Base-by-base conservation (phyloP, 2,329 filamentous ascomycete genomes). In the Ceratocystis cubensis region DNA sequence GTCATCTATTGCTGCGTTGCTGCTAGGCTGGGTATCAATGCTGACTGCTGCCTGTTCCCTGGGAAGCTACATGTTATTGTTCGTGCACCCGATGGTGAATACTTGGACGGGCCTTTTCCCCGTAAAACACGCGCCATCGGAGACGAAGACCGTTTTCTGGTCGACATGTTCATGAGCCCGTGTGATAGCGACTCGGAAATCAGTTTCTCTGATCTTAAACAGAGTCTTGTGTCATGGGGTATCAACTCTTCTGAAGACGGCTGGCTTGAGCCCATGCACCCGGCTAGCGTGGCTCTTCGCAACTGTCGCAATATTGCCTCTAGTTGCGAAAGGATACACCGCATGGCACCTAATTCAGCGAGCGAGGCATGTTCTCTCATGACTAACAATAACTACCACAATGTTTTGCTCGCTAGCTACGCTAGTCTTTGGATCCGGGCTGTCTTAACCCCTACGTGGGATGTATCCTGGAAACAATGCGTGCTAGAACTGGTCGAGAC, bases 1-100 rank as follows among this genome's bases (percentile, higher is more conserved):
- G 88, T 87, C 68, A 96, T 97, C 69, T 99, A 88, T 75, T 94
- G 88, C 72, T 86, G 85, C 67, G 75, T 97, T 17, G 92, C 91
- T 0, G 81, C 83, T 65, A 82, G 88, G 46, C 74, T 96, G 13
- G 88, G 88, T 1, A 75, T 99, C 61, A 82, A 87, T 70, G 90
- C 92, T 0, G 84, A 85, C 44, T 91, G 89, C 65, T 93, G 89
- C 71, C 86, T 88, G 56, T 89, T 93, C 72, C 91, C 93, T 2
- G 88, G 85, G 70, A 91, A 96, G 73, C 89, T 96, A 15, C 88
- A 96, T 73, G 88, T 85, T 20, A 85, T 95, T 64, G 84, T 97
- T 13, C 80, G 83, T 63, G 82, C 88, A 4, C 80, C 82, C 0
- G 73, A 77, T 0, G 84, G 84, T 1, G 74, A 82, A 71, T 84